Evolutionary conservation across 2,329 filamentous ascomycete genomes (phyloP).

Genomic region (Exophiala alcalophila): DNA sequence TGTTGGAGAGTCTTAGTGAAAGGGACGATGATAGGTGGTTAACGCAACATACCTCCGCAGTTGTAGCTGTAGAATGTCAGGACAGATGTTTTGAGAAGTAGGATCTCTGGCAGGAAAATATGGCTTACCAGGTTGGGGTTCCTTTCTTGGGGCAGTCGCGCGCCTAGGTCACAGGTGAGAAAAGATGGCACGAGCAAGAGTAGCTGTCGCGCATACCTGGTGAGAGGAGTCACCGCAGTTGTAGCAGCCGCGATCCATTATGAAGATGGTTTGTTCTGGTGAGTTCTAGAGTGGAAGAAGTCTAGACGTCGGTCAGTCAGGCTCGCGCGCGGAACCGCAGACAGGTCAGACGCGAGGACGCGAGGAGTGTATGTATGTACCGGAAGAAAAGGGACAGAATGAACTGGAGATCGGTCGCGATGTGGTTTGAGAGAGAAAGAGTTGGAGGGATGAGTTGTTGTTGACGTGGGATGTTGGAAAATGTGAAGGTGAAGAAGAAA

Average conservation of each 20-base stretch:
- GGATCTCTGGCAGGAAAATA: slow-evolving; percentile 4
- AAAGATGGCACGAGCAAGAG: slow-evolving; percentile 18
- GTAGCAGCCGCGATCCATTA: slow-evolving; percentile 58
- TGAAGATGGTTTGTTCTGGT: slow-evolving; percentile 13
- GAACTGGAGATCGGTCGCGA: neutral
- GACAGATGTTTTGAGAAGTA: slow-evolving; percentile 23
- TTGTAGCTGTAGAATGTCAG: slow-evolving; percentile 61
- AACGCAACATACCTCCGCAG: slow-evolving; percentile 64
- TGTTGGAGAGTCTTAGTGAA: slow-evolving; percentile 31
- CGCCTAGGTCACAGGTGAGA: slow-evolving; percentile 55
- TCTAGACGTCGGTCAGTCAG: slow-evolving; percentile 5
- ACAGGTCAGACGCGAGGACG: neutral
- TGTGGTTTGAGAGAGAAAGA: neutral
- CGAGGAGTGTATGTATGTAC: neutral
- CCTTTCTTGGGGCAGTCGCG: slow-evolving; percentile 84
- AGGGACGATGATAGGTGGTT: neutral
- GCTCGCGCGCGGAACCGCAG: neutral
- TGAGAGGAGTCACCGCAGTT: slow-evolving; percentile 48
- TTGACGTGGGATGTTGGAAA: slow-evolving; percentile 2
- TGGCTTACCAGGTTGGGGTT: slow-evolving; percentile 72
- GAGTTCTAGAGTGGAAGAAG: neutral
- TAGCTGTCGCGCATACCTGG: slow-evolving; percentile 20
- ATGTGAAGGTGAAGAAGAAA: slow-evolving; percentile 7
- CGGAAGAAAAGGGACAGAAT: neutral
- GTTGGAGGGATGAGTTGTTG: no score